Percentiles rank a stretch among this genome's conserved stretches.
Evolutionary conservation across 164 flowering plant species (phyloP).

Genomic region (Magnolia kwangsiensis): DNA sequence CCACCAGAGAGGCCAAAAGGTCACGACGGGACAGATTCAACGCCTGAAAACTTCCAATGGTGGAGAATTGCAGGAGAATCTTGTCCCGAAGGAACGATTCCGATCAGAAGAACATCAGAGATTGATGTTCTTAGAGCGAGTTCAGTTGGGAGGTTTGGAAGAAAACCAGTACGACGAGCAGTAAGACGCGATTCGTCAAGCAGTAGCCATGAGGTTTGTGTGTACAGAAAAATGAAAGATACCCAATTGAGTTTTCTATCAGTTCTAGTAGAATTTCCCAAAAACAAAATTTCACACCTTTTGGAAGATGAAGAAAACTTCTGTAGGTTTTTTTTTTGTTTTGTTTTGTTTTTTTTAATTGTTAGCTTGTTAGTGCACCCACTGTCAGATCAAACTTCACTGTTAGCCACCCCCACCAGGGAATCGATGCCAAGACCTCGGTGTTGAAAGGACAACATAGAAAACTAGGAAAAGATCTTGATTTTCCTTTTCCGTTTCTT

Average conservation of each 20-base stretch:
- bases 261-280: too few relatives aligned
- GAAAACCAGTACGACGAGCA: conserved; percentile 38
- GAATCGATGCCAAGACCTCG: too few relatives aligned
- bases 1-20: conserved; percentile 81
- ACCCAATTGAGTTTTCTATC: too few relatives aligned
- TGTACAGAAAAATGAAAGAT: conserved; percentile 3
- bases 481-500: not conserved
- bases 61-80: conserved; percentile 70
- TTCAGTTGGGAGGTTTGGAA: conserved; percentile 57
- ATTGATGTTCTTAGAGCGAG: conserved; percentile 70
- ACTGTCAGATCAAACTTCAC: too few relatives aligned
- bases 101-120: conserved; percentile 86
- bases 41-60: conserved; percentile 48
- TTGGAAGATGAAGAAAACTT: not conserved
- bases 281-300: too few relatives aligned
- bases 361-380: too few relatives aligned
- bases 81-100: conserved; percentile 88
- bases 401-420: too few relatives aligned
- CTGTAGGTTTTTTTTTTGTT: too few relatives aligned
- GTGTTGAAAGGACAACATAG: too few relatives aligned
- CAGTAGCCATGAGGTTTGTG: conserved; percentile 91
- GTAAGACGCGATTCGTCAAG: conserved; percentile 66
- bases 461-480: not conserved
- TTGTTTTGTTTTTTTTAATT: too few relatives aligned
- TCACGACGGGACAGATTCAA: conserved; percentile 24